Evolutionary conservation across 164 flowering plant genomes (phyloP), one percentile per base, ranked within the genome.

Genomic region (Santalum album): DNA sequence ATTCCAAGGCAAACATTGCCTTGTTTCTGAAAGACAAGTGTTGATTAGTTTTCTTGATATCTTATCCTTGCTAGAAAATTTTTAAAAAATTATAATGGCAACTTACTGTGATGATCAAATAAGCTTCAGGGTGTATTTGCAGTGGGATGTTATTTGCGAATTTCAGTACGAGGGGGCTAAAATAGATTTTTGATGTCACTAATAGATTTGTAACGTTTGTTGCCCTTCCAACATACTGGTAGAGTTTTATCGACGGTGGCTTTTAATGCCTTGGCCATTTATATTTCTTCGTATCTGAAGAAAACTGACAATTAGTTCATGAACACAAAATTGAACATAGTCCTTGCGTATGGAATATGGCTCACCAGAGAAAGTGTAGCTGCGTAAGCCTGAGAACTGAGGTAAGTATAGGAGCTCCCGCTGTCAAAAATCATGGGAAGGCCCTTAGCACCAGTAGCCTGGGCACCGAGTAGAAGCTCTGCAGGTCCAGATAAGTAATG

Each of bases 1-100:
- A 89, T 83, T 12, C 96, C 99, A 67, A 87, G 66, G 83, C 99
- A 94, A n/a, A 61, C 92, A 66, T 82, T 87, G 45, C 95, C 92
- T 27, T 63, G 40, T 47, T 65, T 54, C 99, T 92, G 76, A 48
- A 64, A 54, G 20, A 19, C 29, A 7, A 34, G 27, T 21, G 35
- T 38, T n/a, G 4, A 4, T 3, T n/a, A n/a, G n/a, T n/a, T n/a
- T n/a, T n/a, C n/a, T n/a, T n/a, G 6, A 29, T 29, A 29, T 29
- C 9, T 29, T 29, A 29, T 29, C 9, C 34, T 29, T 29, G 9
- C 34, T 29, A 3, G 34, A 29, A 3, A 29, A 3, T 3, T 29
- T 3, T 29, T 3, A 3, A 29, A 29, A 29, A 29, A 29, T 29
- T 3, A 9, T 29, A 29, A 29, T 29, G 4, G 34, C n/a, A n/a